Percentiles rank a stretch among this genome's conserved stretches.
Conservation (phyloP, 1,139 yeast genomes). For the Protomyces pachydermus region DNA sequence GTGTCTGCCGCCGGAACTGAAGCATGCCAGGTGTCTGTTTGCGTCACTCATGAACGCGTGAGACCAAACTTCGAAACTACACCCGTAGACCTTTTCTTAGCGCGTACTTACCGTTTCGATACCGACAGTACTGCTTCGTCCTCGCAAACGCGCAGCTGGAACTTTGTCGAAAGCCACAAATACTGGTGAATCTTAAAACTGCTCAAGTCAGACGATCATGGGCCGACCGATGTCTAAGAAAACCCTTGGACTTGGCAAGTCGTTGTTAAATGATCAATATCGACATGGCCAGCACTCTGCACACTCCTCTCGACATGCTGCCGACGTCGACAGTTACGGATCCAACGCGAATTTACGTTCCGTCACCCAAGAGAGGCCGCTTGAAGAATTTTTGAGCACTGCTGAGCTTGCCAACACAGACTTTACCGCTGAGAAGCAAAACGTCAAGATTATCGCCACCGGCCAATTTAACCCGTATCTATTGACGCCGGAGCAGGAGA, state of each 20-base stretch:
- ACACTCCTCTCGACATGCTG: constrained; percentile 24
- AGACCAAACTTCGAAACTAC: background rate
- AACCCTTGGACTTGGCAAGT: constrained; percentile 29
- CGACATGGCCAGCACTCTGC: constrained; percentile 8
- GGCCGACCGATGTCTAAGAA: constrained; percentile 28
- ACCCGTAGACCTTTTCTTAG: too few relatives aligned
- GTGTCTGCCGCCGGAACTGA: too few relatives aligned
- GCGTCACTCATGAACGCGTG: background rate
- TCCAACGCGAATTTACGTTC: constrained; percentile 62
- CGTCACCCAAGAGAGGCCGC: constrained; percentile 87
- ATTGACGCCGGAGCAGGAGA: constrained; percentile 63
- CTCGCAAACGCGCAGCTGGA: too few relatives aligned
- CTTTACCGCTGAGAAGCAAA: constrained; percentile 80
- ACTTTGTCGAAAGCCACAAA: too few relatives aligned
- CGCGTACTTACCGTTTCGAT: too few relatives aligned
- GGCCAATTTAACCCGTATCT: constrained; percentile 51
- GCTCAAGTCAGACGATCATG: background rate
- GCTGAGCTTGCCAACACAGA: constrained; percentile 96
- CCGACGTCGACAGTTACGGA: constrained; percentile 49
- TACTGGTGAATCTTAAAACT: too few relatives aligned
- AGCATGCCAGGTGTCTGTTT: background rate
- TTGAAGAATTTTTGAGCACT: constrained; percentile 90
- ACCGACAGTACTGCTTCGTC: too few relatives aligned
- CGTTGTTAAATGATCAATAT: constrained; percentile 25
- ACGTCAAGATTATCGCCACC: constrained; percentile 69